These are phyloP conservation scores for Leccinum cinnamomeum DNA, from an alignment of 1,284 basidiomycete genomes.

Conservation along the genomic window DNA sequence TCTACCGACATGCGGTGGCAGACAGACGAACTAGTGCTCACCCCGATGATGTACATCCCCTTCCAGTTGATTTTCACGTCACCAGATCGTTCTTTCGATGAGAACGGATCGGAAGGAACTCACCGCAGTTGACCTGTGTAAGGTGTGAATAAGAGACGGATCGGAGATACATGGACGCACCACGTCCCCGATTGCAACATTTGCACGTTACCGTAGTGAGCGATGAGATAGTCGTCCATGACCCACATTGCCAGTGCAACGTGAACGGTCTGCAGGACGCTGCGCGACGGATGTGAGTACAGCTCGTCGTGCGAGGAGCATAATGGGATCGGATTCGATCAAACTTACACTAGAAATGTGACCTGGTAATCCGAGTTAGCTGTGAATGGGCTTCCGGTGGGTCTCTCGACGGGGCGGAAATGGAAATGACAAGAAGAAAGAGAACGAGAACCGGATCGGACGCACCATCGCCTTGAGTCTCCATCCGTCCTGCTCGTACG, in stretches of 20 bases:
- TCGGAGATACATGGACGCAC: constrained; percentile 15
- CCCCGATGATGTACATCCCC: constrained; percentile 27
- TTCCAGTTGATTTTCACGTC: constrained; percentile 1
- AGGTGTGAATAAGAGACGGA: not conserved
- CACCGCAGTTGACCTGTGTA: constrained; percentile 21
- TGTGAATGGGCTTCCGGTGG: not conserved
- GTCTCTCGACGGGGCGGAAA: not conserved
- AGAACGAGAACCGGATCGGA: not conserved
- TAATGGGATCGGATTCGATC: not conserved
- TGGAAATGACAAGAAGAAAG: not conserved
- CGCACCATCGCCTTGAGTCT: constrained; percentile 29
- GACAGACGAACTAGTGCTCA: constrained; percentile 6
- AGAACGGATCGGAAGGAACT: constrained; percentile 11
- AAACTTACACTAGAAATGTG: constrained; percentile 23
- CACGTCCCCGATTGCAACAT: constrained; percentile 18
- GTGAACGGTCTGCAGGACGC: constrained; percentile 27
- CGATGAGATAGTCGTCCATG: constrained; percentile 28
- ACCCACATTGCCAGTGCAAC: constrained; percentile 27
- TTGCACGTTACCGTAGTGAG: constrained; percentile 14
- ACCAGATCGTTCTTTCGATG: not conserved
- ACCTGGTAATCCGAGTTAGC: constrained; percentile 18
- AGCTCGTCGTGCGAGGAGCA: not conserved
- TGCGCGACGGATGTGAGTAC: constrained; percentile 2
- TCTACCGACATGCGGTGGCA: not conserved
- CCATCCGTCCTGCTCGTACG: constrained; percentile 19